These are phyloP conservation scores for Lasiosphaeris hirsuta DNA, from an alignment of 495 filamentous ascomycete genomes.

Conservation along the genomic window DNA sequence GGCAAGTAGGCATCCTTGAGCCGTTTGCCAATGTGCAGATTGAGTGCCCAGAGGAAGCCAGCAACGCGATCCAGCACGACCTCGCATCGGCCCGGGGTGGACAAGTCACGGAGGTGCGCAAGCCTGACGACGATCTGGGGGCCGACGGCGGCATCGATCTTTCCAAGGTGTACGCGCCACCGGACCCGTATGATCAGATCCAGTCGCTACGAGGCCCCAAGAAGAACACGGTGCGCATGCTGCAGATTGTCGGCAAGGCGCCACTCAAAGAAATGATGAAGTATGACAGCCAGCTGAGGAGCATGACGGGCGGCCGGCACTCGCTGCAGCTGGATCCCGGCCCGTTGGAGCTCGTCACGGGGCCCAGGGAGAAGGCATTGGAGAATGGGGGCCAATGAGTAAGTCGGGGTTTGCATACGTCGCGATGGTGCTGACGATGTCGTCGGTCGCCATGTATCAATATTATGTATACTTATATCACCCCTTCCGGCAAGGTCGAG, in stretches of 20 bases:
- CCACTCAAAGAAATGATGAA: constrained; percentile 97
- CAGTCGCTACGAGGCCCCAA: constrained; percentile 39
- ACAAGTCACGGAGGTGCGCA: constrained; percentile 75
- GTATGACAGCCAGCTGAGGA: constrained; percentile 85
- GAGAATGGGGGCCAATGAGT: constrained; percentile 7
- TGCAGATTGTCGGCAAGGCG: constrained; percentile 72
- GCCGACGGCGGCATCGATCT: constrained; percentile 53
- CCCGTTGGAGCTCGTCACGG: constrained; percentile 80
- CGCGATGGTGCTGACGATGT: too few relatives aligned
- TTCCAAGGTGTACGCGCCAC: constrained; percentile 73
- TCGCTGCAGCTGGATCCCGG: constrained; percentile 91
- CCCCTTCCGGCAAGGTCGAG: neutral
- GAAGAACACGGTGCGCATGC: constrained; percentile 40
- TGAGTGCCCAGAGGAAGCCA: constrained; percentile 71
- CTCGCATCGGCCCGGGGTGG: constrained; percentile 79
- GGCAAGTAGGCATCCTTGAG: constrained; percentile 71
- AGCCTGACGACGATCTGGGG: constrained; percentile 40
- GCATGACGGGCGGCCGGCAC: constrained; percentile 83
- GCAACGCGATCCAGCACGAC: constrained; percentile 88
- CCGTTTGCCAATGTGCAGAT: constrained; percentile 88
- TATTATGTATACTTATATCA: constrained; percentile 2
- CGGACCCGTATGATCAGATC: constrained; percentile 71
- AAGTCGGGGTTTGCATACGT: neutral
- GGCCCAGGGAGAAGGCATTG: constrained; percentile 45
- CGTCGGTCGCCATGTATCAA: neutral